Conservation (phyloP, 176 grass and related monocot genomes). For the Alloteropsis semialata region DNA sequence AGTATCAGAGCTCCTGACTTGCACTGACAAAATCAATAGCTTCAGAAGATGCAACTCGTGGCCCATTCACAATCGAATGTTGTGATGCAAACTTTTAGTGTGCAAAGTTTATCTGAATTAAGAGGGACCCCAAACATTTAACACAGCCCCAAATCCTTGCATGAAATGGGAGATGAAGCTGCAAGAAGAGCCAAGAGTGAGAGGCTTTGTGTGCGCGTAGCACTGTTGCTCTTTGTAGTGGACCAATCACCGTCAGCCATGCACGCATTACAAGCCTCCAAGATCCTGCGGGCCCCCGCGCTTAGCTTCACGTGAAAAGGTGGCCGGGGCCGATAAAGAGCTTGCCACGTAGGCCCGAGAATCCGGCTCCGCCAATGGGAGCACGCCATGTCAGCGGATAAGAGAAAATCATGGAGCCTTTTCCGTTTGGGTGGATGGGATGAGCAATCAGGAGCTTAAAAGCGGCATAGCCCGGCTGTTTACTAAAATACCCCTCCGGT, state of each 20-base stretch:
- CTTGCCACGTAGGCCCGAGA: constrained; percentile 30
- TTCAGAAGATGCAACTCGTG: not conserved
- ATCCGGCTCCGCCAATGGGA: constrained; percentile 39
- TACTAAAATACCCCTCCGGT: constrained; percentile 21
- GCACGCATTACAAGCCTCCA: constrained; percentile 37
- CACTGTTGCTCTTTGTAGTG: not conserved
- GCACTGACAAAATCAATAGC: not conserved
- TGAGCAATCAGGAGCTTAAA: constrained; percentile 17
- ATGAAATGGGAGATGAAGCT: not conserved
- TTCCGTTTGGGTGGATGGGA: constrained; percentile 40
- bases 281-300: constrained; percentile 44
- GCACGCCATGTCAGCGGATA: constrained; percentile 43
- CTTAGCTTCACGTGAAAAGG: constrained; percentile 44
- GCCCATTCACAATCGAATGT: not conserved
- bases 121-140: not conserved
- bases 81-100: not conserved
- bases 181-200: not conserved
- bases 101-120: not conserved
- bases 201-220: not conserved
- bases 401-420: constrained; percentile 25
- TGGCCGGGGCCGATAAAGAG: constrained; percentile 15
- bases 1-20: not conserved
- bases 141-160: not conserved
- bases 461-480: not conserved
- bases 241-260: constrained; percentile 31